A percentile compares a stretch with the other conserved stretches of the same genome.
Evolutionary conservation across 768 basidiomycete species (phyloP).

Genomic region (Leccinellum albellum): DNA sequence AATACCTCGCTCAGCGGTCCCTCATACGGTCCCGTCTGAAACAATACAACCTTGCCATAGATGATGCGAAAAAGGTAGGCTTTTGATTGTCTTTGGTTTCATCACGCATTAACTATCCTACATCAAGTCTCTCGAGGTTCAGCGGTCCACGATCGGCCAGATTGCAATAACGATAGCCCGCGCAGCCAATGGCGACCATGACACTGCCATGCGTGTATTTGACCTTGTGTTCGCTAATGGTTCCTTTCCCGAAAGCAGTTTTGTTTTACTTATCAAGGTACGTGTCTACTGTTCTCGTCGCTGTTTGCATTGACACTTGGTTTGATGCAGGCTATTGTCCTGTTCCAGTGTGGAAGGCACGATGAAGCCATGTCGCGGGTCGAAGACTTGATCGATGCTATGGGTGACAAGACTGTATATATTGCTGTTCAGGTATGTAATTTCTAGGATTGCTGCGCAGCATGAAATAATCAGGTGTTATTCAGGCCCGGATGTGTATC

Average conservation of each 20-base stretch:
- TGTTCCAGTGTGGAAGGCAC: conserved; percentile 5
- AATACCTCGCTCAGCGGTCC: neutral
- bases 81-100: fast-evolving
- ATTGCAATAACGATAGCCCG: conserved; percentile 2
- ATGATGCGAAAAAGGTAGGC: conserved; percentile 3
- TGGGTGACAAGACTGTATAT: neutral
- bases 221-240: conserved; percentile 7
- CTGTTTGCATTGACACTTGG: neutral
- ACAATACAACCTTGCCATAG: neutral
- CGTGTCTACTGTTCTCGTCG: fast-evolving
- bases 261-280: conserved; percentile 14
- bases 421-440: conserved; percentile 2
- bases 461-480: neutral
- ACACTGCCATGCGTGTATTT: conserved; percentile 1
- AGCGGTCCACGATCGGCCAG: conserved; percentile 5
- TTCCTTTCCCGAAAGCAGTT: neutral
- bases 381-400: neutral
- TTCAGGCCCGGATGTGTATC: conserved; percentile 8
- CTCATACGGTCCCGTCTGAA: neutral
- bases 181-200: neutral
- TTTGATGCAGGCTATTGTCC: conserved; percentile 1
- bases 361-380: neutral
- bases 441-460: neutral
- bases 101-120: neutral
- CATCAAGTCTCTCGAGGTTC: conserved; percentile 4